Evolutionary conservation across 768 basidiomycete species (phyloP), one percentile per base, ranked within the genome.

Genomic region (Asterophora parasitica): DNA sequence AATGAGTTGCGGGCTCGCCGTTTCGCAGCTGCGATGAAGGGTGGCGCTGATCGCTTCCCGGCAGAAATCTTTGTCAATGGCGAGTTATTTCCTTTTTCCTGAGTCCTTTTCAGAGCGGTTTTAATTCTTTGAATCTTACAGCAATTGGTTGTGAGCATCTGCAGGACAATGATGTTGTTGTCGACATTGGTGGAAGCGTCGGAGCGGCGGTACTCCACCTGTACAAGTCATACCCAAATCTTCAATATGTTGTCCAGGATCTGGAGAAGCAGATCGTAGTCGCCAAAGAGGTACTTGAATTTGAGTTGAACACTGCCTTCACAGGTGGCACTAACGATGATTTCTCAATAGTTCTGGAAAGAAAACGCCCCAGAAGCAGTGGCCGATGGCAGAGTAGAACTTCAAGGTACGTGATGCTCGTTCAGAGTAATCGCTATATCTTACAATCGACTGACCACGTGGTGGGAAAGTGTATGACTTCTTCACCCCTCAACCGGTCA

Each of bases 181-280:
- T 36, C 13, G 35, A 36, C n/a, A n/a, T 36, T 36, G 35, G 35
- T 36, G 35, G 35, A 36, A 36, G 35, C 17, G 35, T 36, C 7
- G 35, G 35, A n/a, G 28, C 28, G 28, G 28, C 28, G 28, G 28
- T 30, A 5, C 50, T 70, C 13, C 52, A 52, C 9, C 36, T 72
- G 16, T 51, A 59, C 1, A 62, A 65, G 39, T 56, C 53, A 3
- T 62, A 59, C 50, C 63, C 65, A 5, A 56, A 68, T 16, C 51
- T 70, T 8, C 57, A 58, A 12, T 66, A 63, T 35, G 51, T 70
- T 23, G 59, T 71, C 9, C 70, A 74, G 50, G 72, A 71, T 53
- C 61, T 66, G 4, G 57, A 53, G 6, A 52, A 51, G 6, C 53
- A 56, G 30, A 60, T 68, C n/a, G 42, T 50, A 5, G 58, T 54